Evolutionary conservation across 1,139 yeast species (phyloP), one percentile per base, ranked within the genome.

Genomic region (Candida sanyaensis): DNA sequence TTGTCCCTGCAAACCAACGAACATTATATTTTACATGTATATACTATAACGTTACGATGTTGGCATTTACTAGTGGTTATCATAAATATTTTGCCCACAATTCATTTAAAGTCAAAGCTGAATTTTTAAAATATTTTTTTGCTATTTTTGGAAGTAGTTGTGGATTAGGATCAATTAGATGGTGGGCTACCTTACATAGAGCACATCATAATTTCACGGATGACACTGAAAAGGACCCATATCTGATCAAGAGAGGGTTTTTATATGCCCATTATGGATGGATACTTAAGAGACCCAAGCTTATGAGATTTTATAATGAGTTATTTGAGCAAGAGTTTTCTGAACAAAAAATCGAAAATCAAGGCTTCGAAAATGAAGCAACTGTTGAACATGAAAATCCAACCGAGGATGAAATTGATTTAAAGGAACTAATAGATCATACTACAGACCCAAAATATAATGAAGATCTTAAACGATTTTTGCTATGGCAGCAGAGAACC

Each of bases 171-270:
- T 72, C 85, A 1, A 78, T 81, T 1, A 69, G 79, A 48, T 75
- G 80, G 70, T 85, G 89, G 87, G 83, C 84, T 1, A 68, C 83
- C 0, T 68, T 83, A 33, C 92, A 86, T 63, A 65, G 88, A 46
- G 88, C 88, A 0, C 91, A 86, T 61, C 91, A 86, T 58, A 78
- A 84, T 48, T 82, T 62, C 51, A 81, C 73, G 58, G 87, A 75
- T 54, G 88, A 84, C 54, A 81, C 87, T 0, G 88, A 84, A 49
- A 69, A 73, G 41, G 91, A 86, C 60, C 91, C 92, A 0, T 85
- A 83, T 57, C 80, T 79, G 60, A 78, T 77, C 48, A 77, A 83
- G 57, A 70, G 81, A 52, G 88, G 88, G 6, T 71, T 80, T 41
- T 60, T 69, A 43, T 83, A 78, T 76, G 78, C 83, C 43, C 89